These are phyloP conservation scores for Penicillium daleae DNA, from an alignment of 495 filamentous ascomycete species.

Conservation along the genomic window DNA sequence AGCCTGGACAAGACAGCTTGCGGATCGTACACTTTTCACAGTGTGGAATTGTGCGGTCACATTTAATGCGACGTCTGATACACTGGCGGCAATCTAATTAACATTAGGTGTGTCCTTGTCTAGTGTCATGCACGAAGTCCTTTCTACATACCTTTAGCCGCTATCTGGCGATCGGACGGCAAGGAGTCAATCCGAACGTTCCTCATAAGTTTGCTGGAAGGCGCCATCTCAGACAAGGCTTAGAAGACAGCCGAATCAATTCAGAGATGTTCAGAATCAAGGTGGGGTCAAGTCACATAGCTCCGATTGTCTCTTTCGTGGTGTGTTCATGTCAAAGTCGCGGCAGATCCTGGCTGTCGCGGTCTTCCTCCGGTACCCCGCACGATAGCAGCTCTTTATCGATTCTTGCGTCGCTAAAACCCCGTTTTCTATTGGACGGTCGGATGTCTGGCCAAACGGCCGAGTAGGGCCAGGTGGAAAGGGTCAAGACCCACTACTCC, in stretches of 20 bases:
- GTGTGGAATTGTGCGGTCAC: slow-evolving; percentile 26
- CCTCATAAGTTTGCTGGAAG: slow-evolving; percentile 8
- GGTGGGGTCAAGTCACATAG: not conserved
- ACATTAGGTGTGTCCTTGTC: not conserved
- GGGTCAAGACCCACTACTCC: not conserved
- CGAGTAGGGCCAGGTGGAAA: not conserved
- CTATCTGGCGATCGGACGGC: slow-evolving; percentile 19
- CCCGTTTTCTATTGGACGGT: not conserved
- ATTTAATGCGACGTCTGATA: slow-evolving; percentile 28
- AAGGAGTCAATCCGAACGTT: slow-evolving; percentile 27
- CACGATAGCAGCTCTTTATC: slow-evolving; percentile 1
- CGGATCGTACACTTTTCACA: slow-evolving; percentile 26
- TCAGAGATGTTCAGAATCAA: not conserved
- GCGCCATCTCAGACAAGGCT: not conserved
- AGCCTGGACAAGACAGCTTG: slow-evolving; percentile 21
- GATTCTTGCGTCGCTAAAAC: not conserved
- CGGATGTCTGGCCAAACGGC: not conserved
- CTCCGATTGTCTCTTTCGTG: not conserved
- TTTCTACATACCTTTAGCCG: slow-evolving; percentile 15
- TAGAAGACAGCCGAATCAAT: not conserved
- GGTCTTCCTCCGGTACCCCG: not conserved
- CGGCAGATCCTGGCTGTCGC: not conserved
- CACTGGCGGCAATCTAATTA: slow-evolving; percentile 20
- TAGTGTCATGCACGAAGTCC: not conserved
- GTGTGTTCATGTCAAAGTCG: not conserved